Percentiles rank a stretch among this genome's conserved stretches.
These are phyloP conservation scores for Pseudonitzschia pungens DNA, from an alignment of 108 stramenopile genomes.

Conservation along the genomic window DNA sequence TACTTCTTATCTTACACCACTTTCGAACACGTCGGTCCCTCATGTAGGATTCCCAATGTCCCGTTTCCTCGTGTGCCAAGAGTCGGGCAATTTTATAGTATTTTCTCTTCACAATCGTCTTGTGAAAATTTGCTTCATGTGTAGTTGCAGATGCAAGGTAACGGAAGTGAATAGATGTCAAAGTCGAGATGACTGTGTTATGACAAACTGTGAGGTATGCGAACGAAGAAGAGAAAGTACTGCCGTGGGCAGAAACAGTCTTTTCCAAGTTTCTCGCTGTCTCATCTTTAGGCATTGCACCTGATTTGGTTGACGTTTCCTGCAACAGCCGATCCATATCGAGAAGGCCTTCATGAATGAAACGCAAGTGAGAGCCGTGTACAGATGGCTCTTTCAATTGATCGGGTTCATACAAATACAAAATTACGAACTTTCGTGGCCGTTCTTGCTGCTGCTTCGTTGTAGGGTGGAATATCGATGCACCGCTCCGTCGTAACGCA, in stretches of 20 bases:
- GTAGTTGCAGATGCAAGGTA: neutral
- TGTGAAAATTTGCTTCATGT: neutral
- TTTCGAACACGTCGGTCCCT: conserved; percentile 59
- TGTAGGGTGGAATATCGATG: neutral
- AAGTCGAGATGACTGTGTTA: conserved; percentile 41
- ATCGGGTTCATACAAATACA: conserved; percentile 75
- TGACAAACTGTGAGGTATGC: conserved; percentile 58
- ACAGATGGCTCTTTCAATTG: conserved; percentile 61
- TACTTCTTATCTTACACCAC: conserved; percentile 50
- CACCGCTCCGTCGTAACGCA: neutral
- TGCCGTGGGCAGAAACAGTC: neutral
- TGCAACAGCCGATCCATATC: conserved; percentile 50
- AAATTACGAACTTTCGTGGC: conserved; percentile 43
- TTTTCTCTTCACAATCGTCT: neutral
- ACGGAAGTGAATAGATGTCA: conserved; percentile 45
- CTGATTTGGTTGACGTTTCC: neutral
- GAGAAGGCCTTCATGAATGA: conserved; percentile 65
- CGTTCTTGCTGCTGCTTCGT: neutral
- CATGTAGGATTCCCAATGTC: conserved; percentile 62
- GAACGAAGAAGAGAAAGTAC: conserved; percentile 27
- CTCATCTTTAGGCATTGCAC: neutral
- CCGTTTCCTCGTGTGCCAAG: conserved; percentile 67
- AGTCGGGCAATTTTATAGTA: conserved; percentile 47
- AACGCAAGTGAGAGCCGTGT: conserved; percentile 66
- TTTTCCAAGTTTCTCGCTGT: too few species aligned